phyloP scores from a whole-genome alignment of 495 filamentous ascomycete genomes.

The Darksidea phi region DNA sequence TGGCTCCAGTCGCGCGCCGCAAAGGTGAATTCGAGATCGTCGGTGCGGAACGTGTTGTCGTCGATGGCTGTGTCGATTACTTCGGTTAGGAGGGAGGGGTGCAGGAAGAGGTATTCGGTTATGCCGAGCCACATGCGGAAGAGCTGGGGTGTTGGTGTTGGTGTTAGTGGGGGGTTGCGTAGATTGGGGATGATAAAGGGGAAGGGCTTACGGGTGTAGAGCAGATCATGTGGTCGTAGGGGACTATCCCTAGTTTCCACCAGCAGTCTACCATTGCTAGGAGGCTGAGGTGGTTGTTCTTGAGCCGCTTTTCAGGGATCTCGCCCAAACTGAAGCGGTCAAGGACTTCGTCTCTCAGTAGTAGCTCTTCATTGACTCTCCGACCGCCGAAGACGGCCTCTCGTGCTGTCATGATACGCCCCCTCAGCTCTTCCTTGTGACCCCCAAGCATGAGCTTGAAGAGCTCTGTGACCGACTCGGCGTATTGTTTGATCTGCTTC shows the following conservation, averaged over 20 bases:
- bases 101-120: slow-evolving; percentile 94
- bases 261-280: slow-evolving; percentile 99
- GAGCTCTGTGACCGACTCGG: slow-evolving; percentile 84
- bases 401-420: slow-evolving; percentile 74
- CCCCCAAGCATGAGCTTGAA: slow-evolving; percentile 95
- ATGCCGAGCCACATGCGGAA: slow-evolving; percentile 97
- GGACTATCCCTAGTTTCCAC: slow-evolving; percentile 87
- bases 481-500: slow-evolving; percentile 90
- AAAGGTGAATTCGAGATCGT: slow-evolving; percentile 97
- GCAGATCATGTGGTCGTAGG: slow-evolving; percentile 99
- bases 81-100: slow-evolving; percentile 77
- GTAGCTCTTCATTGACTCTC: slow-evolving; percentile 56
- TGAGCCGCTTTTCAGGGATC: slow-evolving; percentile 61
- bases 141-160: slow-evolving; percentile 54
- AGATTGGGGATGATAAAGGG: neutral
- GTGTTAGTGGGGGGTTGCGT: neutral
- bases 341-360: slow-evolving; percentile 78
- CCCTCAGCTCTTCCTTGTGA: slow-evolving; percentile 71
- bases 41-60: slow-evolving; percentile 81
- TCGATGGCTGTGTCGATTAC: slow-evolving; percentile 80
- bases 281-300: slow-evolving; percentile 89
- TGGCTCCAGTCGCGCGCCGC: slow-evolving; percentile 94
- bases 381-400: slow-evolving; percentile 73
- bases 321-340: slow-evolving; percentile 81
- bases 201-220: slow-evolving; percentile 72